phyloP scores from a whole-genome alignment of 345 rosid species.

The Melaleuca quinquenervia region DNA sequence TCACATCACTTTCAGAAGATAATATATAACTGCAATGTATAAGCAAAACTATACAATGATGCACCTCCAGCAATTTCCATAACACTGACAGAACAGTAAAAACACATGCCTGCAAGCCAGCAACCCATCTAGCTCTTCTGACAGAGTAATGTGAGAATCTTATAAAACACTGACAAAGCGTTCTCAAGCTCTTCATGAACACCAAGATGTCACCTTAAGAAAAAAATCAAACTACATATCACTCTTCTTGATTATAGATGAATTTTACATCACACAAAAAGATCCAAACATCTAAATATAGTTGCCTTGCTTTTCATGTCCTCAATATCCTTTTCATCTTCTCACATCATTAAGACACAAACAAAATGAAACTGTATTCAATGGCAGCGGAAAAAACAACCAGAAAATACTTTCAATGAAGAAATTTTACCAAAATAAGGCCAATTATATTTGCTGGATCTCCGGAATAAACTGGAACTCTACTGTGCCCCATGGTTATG shows the following conservation, averaged over 20 bases:
- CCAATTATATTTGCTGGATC: conserved; percentile 77
- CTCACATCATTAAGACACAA: background rate
- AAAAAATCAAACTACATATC: background rate
- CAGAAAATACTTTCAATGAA: background rate
- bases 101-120: background rate
- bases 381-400: background rate
- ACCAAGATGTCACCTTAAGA: background rate
- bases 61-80: background rate
- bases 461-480: conserved; percentile 79
- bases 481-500: conserved; percentile 90
- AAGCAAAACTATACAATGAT: background rate
- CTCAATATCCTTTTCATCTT: background rate
- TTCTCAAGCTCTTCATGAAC: background rate
- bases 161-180: background rate
- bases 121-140: background rate
- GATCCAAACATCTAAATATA: background rate
- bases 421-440: conserved; percentile 58
- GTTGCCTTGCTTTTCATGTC: background rate
- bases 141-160: background rate
- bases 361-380: background rate
- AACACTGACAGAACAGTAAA: background rate
- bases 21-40: background rate
- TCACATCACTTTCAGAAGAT: background rate
- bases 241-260: background rate
- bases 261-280: background rate